Evolutionary conservation across 805 yeast genomes (phyloP).

Genomic region (Yamadazyma endophytica): DNA sequence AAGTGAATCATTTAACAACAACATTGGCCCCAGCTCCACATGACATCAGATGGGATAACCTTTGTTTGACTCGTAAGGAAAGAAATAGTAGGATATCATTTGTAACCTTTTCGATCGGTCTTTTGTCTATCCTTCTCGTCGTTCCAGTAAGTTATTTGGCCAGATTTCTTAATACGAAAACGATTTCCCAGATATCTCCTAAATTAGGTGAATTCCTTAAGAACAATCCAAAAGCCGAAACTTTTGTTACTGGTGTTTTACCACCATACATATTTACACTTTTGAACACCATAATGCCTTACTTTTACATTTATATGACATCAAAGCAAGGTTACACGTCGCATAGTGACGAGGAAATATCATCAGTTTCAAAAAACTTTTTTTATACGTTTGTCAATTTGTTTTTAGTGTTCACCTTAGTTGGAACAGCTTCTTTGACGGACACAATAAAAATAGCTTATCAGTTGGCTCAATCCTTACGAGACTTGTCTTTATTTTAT

Average conservation of each 20-base stretch:
- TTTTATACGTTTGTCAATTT: constrained; percentile 91
- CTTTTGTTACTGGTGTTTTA: constrained; percentile 78
- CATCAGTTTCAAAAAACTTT: constrained; percentile 88
- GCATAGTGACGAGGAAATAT: constrained; percentile 86
- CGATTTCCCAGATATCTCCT: constrained; percentile 82
- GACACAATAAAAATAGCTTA: constrained; percentile 89
- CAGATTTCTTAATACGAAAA: constrained; percentile 70
- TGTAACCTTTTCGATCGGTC: constrained; percentile 63
- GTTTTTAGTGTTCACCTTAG: constrained; percentile 89
- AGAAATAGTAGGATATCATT: constrained; percentile 59
- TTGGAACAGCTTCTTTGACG: constrained; percentile 85
- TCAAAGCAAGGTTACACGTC: constrained; percentile 85
- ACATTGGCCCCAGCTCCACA: constrained; percentile 93
- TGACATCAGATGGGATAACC: constrained; percentile 89
- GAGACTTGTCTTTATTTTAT: constrained; percentile 79
- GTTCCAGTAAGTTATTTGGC: constrained; percentile 85
- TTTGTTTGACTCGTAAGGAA: constrained; percentile 73
- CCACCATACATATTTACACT: constrained; percentile 90
- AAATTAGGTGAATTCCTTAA: constrained; percentile 64
- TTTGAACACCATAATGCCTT: constrained; percentile 80
- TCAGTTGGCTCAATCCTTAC: constrained; percentile 76
- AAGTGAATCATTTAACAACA: constrained; percentile 78
- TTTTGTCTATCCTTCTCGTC: constrained; percentile 68
- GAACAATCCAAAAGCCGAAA: constrained; percentile 65
- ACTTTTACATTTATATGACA: constrained; percentile 78